These are phyloP conservation scores for Penicillium hordei DNA, from an alignment of 2,329 filamentous ascomycete species.

Conservation along the genomic window DNA sequence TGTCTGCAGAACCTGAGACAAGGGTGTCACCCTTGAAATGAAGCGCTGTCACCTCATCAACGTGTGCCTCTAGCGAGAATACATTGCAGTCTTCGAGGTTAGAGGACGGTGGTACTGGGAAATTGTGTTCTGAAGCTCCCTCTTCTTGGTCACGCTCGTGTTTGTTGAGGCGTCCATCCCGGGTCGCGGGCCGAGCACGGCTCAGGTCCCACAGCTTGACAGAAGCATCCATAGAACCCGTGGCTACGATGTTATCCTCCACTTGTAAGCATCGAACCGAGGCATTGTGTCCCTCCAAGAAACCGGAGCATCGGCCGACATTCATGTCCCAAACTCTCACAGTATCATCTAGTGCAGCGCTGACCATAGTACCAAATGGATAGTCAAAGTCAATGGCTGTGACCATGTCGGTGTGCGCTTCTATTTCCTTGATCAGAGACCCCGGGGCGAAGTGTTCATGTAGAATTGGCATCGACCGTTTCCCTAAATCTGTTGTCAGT, in stretches of 20 bases:
- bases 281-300: conserved; percentile 89
- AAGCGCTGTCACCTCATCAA: conserved; percentile 91
- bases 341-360: conserved; percentile 87
- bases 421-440: conserved; percentile 81
- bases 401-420: conserved; percentile 83
- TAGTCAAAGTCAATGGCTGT: conserved; percentile 93
- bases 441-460: conserved; percentile 95
- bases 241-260: conserved; percentile 92
- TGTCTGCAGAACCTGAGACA: conserved; percentile 94
- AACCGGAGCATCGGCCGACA: conserved; percentile 84
- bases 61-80: conserved; percentile 84
- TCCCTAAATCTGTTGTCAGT: conserved; percentile 52
- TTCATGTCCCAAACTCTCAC: conserved; percentile 97
- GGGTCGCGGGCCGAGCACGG: conserved; percentile 77
- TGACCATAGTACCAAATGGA: conserved; percentile 95
- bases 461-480: conserved; percentile 83
- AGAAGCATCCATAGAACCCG: conserved; percentile 90
- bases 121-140: conserved; percentile 46
- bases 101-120: conserved; percentile 65
- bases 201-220: conserved; percentile 94
- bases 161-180: conserved; percentile 54
- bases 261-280: conserved; percentile 91
- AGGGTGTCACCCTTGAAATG: conserved; percentile 87
- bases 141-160: conserved; percentile 50
- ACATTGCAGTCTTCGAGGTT: conserved; percentile 87